Evolutionary conservation across 768 basidiomycete genomes (phyloP).

Genomic region (Mycena kentingensis): DNA sequence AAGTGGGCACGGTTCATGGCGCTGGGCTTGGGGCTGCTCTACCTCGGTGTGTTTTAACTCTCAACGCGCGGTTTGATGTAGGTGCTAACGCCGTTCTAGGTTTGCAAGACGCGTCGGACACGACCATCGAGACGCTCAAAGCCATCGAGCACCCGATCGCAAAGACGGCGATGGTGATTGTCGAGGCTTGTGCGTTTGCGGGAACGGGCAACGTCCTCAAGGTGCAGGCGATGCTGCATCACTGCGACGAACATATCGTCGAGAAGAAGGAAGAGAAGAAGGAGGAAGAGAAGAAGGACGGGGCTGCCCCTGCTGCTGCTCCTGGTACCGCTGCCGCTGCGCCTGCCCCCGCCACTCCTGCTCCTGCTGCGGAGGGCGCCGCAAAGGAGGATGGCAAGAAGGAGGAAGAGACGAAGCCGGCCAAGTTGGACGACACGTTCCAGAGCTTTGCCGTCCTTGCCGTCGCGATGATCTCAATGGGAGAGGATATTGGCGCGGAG

Average conservation of each 20-base stretch:
- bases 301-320: background rate
- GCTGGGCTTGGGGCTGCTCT: conserved; percentile 86
- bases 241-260: conserved; percentile 90
- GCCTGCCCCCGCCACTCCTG: conserved; percentile 24
- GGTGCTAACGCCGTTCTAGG: conserved; percentile 46
- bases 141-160: conserved; percentile 92
- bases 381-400: conserved; percentile 57
- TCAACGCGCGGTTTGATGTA: background rate
- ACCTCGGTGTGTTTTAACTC: conserved; percentile 66
- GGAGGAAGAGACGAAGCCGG: conserved; percentile 49
- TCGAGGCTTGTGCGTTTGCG: conserved; percentile 92
- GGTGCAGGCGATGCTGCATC: conserved; percentile 88
- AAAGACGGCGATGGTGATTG: conserved; percentile 86
- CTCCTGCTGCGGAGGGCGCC: conserved; percentile 29
- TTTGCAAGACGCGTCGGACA: conserved; percentile 89
- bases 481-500: conserved; percentile 95
- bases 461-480: conserved; percentile 94
- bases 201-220: conserved; percentile 95
- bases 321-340: background rate
- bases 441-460: conserved; percentile 93
- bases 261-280: conserved; percentile 59
- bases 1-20: conserved; percentile 95
- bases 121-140: conserved; percentile 90
- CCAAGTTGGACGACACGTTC: conserved; percentile 70
- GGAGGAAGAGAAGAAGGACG: conserved; percentile 53